Base-by-base conservation (phyloP, 371 early-diverging fungal genomes). In the Haplosporangium sp. region DNA sequence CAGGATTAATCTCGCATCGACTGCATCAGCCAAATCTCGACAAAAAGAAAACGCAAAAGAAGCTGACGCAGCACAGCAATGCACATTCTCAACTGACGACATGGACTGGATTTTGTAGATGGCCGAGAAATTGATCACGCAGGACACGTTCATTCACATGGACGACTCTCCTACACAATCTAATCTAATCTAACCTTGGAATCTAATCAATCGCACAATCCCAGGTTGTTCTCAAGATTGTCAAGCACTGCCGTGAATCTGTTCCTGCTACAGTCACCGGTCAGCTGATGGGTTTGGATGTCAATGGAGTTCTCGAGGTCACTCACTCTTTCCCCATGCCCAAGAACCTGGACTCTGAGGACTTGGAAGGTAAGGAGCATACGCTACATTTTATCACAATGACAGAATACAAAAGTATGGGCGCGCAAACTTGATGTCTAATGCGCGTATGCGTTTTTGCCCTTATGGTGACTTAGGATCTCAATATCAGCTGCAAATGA, bases 401-500 rank as follows among this genome's bases (percentile, higher is more conserved):
- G 5, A 52, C 59, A 45, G 43, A 40, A 18, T 50, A 74, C 37
- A 69, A 2, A 29, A 4, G 29, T 29, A 29, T 29, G 29, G 29
- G 29, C 29, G 29, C 4, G 29, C 29, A 29, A 29, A 2, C 29
- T 29, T 29, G 29, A 4, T 29, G 29, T 55, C 51, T 64, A 51
- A 48, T 76, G 59, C 14, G 69, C 50, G 41, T 60, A 16, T 13
- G 42, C 10, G 6, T 13, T 56, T n/a, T 37, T 29, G 45, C 18
- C 37, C 13, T 62, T 47, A 37, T 21, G 8, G 20, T 14, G 9
- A 9, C 55, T 41, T 62, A 75, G 74, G 81, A 84, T 93, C 95
- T 23, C 91, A 93, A 80, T 97, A 97, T 84, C 96, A 96, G 86
- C 80, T 93, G 43, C 95, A 93, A 67, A 96, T 98, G 96, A 91